Percentiles rank a stretch among this genome's conserved stretches.
Conservation (phyloP, 176 grass and related monocot species). For the Eragrostis curvula region DNA sequence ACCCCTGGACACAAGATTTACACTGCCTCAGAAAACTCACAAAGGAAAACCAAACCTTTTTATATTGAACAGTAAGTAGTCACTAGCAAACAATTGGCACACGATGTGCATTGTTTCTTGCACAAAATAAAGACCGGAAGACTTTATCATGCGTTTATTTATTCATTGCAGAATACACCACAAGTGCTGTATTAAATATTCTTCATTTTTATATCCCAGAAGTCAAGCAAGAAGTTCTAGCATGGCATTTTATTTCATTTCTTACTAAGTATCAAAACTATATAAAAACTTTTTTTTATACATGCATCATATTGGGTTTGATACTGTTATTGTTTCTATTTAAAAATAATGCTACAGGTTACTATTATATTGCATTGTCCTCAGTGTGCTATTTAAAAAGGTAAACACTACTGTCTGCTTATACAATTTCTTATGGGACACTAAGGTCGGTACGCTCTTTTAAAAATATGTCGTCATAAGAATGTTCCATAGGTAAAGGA, state of each 20-base stretch:
- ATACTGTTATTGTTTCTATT: constrained; percentile 13
- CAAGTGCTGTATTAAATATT: too few relatives aligned
- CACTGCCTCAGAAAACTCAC: neutral
- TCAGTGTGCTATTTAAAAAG: neutral
- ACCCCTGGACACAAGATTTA: too few relatives aligned
- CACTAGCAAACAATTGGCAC: neutral
- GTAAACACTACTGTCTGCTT: neutral
- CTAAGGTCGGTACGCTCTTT: constrained; percentile 18
- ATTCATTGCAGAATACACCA: neutral
- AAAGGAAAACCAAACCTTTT: neutral
- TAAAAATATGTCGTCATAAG: constrained; percentile 38
- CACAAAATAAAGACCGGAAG: neutral
- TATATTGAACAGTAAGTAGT: neutral
- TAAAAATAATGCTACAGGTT: constrained; percentile 9
- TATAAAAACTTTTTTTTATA: neutral
- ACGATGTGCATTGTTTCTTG: constrained; percentile 23
- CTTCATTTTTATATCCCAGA: neutral
- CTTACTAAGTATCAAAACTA: neutral
- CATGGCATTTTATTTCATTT: constrained; percentile 13
- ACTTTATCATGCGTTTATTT: neutral
- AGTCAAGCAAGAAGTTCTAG: neutral
- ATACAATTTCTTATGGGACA: constrained; percentile 6
- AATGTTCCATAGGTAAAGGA: constrained; percentile 50
- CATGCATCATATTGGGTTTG: constrained; percentile 5
- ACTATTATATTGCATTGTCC: neutral